These are phyloP conservation scores for Xylogone sp. DNA, from an alignment of 2,329 filamentous ascomycete species.

Conservation along the genomic window DNA sequence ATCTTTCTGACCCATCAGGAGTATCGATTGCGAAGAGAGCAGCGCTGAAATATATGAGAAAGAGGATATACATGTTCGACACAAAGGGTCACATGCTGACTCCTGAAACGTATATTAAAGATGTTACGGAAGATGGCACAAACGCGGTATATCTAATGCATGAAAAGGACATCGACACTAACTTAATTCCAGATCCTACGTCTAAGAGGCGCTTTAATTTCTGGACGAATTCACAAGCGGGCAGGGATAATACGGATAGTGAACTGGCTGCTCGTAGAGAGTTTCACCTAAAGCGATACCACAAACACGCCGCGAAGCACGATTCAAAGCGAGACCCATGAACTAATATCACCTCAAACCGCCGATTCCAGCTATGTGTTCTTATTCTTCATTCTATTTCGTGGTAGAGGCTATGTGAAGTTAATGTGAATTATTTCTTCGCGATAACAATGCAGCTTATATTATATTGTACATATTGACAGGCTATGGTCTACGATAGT, in stretches of 20 bases:
- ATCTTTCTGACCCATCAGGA: constrained; percentile 9
- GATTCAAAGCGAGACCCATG: constrained; percentile 7
- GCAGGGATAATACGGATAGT: constrained; percentile 3
- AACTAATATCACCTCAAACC: constrained; percentile 8
- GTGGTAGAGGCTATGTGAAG: constrained; percentile 10
- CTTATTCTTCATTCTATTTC: constrained; percentile 5
- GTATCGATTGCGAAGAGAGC: constrained; percentile 1
- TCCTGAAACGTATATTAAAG: constrained; percentile 10
- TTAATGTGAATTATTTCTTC: constrained; percentile 8
- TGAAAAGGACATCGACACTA: constrained; percentile 1
- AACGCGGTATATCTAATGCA: constrained; percentile 10
- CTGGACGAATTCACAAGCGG: constrained; percentile 10
- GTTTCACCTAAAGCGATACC: not conserved
- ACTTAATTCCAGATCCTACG: constrained; percentile 5
- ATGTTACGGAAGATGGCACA: constrained; percentile 7
- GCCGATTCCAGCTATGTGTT: constrained; percentile 2
- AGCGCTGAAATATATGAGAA: constrained; percentile 11
- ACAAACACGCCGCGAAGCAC: not conserved
- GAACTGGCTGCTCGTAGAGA: constrained; percentile 8
- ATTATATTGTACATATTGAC: too few relatives aligned
- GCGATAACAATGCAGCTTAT: constrained; percentile 10
- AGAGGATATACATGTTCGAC: constrained; percentile 5
- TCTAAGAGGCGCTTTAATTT: constrained; percentile 5
- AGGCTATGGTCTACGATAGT: too few relatives aligned
- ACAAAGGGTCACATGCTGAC: constrained; percentile 6